These are phyloP conservation scores for Aureobasidium subglaciale DNA, from an alignment of 2,329 filamentous ascomycete species.

Conservation along the genomic window DNA sequence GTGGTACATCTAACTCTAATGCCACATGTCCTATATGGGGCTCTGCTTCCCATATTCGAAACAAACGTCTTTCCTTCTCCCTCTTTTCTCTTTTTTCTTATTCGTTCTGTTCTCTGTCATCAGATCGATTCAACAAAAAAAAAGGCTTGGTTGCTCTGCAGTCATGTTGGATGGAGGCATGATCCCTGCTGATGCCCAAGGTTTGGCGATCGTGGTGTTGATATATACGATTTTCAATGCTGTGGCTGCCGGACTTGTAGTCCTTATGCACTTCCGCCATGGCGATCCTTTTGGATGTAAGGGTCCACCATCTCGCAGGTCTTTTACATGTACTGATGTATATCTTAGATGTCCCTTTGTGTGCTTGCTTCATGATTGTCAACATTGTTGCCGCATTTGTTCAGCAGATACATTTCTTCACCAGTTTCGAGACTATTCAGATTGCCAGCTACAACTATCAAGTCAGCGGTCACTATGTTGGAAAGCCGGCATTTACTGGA, in stretches of 20 bases:
- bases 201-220: constrained; percentile 1
- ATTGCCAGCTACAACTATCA: neutral
- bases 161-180: constrained; percentile 8
- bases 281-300: constrained; percentile 10
- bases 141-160: neutral
- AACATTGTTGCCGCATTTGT: neutral
- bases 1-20: neutral
- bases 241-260: neutral
- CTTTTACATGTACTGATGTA: neutral
- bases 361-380: constrained; percentile 5
- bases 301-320: neutral
- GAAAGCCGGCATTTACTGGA: constrained; percentile 5
- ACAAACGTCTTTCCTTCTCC: neutral
- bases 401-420: constrained; percentile 11
- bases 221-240: constrained; percentile 2
- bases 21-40: neutral
- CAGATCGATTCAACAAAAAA: neutral
- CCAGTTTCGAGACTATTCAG: neutral
- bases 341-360: neutral
- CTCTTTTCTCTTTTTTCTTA: neutral
- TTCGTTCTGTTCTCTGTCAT: neutral
- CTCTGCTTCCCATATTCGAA: neutral
- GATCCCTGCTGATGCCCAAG: constrained; percentile 4
- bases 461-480: neutral
- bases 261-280: neutral